phyloP scores from a whole-genome alignment of 768 basidiomycete genomes.

The Erythrobasidium yunnanense region DNA sequence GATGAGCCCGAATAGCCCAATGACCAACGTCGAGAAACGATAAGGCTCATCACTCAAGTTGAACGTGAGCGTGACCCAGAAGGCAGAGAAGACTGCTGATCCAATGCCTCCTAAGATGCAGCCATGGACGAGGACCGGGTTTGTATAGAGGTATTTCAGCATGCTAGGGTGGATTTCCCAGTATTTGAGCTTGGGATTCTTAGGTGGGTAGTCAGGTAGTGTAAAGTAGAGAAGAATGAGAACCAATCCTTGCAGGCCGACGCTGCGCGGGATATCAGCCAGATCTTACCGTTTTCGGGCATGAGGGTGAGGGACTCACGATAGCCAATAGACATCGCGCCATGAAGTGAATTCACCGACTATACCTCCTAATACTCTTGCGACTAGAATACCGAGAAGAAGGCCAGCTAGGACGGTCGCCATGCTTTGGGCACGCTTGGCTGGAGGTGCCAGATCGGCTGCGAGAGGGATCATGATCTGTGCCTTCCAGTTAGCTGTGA shows the following conservation, averaged over 20 bases:
- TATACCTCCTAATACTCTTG: slow-evolving; percentile 63
- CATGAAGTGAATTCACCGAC: slow-evolving; percentile 62
- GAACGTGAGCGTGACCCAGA: slow-evolving; percentile 50
- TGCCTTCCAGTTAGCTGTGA: background rate
- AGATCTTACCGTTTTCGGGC: slow-evolving; percentile 54
- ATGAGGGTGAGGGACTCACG: background rate
- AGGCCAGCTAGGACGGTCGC: slow-evolving; percentile 50
- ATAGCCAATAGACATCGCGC: slow-evolving; percentile 47
- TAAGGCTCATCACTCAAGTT: slow-evolving; percentile 66
- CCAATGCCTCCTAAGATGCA: background rate
- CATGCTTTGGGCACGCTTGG: slow-evolving; percentile 61
- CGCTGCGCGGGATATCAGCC: slow-evolving; percentile 59
- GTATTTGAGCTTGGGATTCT: slow-evolving; percentile 53
- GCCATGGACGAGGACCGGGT: slow-evolving; percentile 26
- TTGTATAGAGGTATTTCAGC: slow-evolving; percentile 49
- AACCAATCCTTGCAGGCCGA: slow-evolving; percentile 57
- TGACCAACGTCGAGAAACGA: slow-evolving; percentile 54
- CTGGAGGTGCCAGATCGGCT: slow-evolving; percentile 68
- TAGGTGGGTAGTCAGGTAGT: slow-evolving; percentile 75
- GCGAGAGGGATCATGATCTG: slow-evolving; percentile 54
- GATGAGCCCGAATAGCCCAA: slow-evolving; percentile 64
- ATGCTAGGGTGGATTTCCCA: slow-evolving; percentile 53
- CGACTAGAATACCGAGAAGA: slow-evolving; percentile 61
- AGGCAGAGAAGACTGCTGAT: slow-evolving; percentile 16
- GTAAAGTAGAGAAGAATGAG: slow-evolving; percentile 53